phyloP scores from a whole-genome alignment of 1,139 yeast genomes.

The Kodamaea fungicola region DNA sequence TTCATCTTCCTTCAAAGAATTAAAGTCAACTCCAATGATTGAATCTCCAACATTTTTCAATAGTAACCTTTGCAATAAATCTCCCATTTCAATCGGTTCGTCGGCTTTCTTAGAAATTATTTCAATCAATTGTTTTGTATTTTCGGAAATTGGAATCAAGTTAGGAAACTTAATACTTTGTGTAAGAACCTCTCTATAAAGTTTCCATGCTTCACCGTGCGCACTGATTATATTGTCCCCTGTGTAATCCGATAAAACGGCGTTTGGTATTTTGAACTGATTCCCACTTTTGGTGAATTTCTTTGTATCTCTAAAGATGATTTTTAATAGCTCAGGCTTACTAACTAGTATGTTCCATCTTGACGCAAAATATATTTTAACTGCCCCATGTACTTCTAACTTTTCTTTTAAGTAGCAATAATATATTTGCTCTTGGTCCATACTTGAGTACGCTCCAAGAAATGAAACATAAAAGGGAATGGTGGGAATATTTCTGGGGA shows the following conservation, averaged over 20 bases:
- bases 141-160: constrained; percentile 27
- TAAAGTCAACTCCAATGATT: constrained; percentile 48
- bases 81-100: constrained; percentile 27
- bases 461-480: constrained; percentile 60
- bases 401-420: constrained; percentile 18
- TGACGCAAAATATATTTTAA: constrained; percentile 57
- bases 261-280: constrained; percentile 54
- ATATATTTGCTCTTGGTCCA: constrained; percentile 52
- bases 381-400: constrained; percentile 47
- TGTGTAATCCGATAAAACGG: constrained; percentile 54
- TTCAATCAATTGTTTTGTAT: constrained; percentile 26
- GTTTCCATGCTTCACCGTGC: constrained; percentile 53
- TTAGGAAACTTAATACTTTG: constrained; percentile 53
- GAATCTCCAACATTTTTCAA: constrained; percentile 51
- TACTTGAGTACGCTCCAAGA: constrained; percentile 38
- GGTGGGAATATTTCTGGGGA: constrained; percentile 50
- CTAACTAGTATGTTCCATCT: constrained; percentile 60
- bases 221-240: constrained; percentile 65
- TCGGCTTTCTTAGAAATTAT: constrained; percentile 9
- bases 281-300: constrained; percentile 59
- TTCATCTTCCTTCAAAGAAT: constrained; percentile 23
- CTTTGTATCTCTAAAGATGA: constrained; percentile 48
- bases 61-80: constrained; percentile 44
- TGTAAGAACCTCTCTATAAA: constrained; percentile 45
- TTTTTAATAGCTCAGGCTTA: constrained; percentile 44